These are phyloP conservation scores for Penstemon davidsonii DNA, from an alignment of 257 asterid genomes.

Conservation along the genomic window DNA sequence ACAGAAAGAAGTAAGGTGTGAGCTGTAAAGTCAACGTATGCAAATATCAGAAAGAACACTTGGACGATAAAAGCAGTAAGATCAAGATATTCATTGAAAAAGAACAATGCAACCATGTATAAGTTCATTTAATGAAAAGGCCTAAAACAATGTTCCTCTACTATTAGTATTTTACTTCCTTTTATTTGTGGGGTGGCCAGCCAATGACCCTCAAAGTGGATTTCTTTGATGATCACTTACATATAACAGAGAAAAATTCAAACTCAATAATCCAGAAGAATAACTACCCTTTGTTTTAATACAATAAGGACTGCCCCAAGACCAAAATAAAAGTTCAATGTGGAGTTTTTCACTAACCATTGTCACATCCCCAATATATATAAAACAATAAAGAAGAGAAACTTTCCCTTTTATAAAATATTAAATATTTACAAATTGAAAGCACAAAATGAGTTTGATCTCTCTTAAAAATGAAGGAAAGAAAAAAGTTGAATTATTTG, in stretches of 20 bases:
- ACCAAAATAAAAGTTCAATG: neutral
- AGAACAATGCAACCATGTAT: too few species aligned
- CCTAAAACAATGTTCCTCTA: too few species aligned
- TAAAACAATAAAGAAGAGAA: neutral
- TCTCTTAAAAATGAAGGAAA: neutral
- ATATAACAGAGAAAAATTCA: constrained; percentile 3
- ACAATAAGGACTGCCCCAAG: constrained; percentile 1
- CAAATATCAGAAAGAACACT: too few species aligned
- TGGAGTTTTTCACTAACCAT: neutral
- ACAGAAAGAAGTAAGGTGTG: too few species aligned
- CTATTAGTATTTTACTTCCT: too few species aligned
- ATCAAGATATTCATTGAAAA: too few species aligned
- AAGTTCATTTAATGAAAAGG: too few species aligned
- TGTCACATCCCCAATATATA: neutral
- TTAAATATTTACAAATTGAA: neutral
- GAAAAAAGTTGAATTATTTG: neutral
- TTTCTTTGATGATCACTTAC: constrained; percentile 7
- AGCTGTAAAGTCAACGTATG: too few species aligned
- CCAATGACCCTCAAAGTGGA: neutral
- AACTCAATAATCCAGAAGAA: neutral
- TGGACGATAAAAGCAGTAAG: too few species aligned
- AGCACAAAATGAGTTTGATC: constrained; percentile 13
- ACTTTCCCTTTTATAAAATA: neutral
- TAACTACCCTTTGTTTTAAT: neutral
- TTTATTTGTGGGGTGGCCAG: neutral